A percentile compares a stretch with the other conserved stretches of the same genome.
These are phyloP conservation scores for Penicillium sp. DNA, from an alignment of 2,329 filamentous ascomycete species.

Conservation along the genomic window DNA sequence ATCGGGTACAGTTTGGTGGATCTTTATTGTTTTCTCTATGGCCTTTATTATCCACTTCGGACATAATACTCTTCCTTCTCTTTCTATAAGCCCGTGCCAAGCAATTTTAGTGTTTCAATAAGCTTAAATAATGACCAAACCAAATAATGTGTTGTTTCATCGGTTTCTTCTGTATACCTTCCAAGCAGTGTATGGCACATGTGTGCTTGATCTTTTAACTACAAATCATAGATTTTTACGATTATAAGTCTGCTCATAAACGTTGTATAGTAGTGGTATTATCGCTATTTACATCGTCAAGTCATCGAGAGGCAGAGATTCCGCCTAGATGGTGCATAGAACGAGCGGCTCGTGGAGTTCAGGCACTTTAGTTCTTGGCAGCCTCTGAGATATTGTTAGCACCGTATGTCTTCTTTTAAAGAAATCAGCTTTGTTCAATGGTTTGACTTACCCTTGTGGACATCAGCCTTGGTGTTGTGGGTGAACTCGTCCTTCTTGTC, in stretches of 20 bases:
- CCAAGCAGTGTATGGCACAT: neutral
- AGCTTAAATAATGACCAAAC: neutral
- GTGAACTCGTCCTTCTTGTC: conserved; percentile 55
- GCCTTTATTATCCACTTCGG: no score
- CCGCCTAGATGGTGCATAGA: neutral
- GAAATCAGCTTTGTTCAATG: neutral
- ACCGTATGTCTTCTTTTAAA: neutral
- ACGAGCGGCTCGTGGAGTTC: neutral
- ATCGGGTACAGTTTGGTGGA: no score
- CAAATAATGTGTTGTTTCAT: no score
- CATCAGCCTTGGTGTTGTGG: conserved; percentile 43
- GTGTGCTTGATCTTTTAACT: neutral
- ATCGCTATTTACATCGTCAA: conserved; percentile 1
- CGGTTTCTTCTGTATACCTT: neutral
- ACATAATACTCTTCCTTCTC: no score
- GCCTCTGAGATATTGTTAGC: conserved; percentile 9
- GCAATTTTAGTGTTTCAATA: no score
- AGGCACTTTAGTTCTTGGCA: conserved; percentile 11
- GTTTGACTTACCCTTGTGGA: conserved; percentile 19
- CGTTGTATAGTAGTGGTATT: neutral
- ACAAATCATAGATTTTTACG: neutral
- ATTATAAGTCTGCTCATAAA: neutral
- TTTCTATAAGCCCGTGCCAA: no score
- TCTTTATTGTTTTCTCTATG: no score
- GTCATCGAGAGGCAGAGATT: neutral